phyloP scores from a whole-genome alignment of 305 asterid species.

The Fraxinus albicans region DNA sequence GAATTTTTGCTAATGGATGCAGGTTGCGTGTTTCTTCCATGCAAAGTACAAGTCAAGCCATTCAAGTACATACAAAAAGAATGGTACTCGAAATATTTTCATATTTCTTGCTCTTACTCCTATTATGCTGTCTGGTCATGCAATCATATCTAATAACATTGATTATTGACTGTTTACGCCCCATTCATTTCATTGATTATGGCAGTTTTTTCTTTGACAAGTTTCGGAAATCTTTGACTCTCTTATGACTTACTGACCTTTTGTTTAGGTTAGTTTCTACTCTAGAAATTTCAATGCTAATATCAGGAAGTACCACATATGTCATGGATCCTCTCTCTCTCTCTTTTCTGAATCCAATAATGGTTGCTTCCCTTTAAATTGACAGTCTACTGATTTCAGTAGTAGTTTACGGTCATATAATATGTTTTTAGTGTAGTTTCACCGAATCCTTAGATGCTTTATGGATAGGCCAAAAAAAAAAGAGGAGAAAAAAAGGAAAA shows the following conservation, averaged over 20 bases:
- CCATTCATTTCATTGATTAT: neutral
- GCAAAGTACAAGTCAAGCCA: slow-evolving; percentile 70
- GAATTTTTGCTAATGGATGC: slow-evolving; percentile 26
- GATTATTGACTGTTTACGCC: neutral
- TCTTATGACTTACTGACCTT: neutral
- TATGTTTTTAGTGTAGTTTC: neutral
- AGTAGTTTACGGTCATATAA: neutral
- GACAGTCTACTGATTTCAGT: neutral
- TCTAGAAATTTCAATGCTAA: neutral
- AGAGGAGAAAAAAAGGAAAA: neutral
- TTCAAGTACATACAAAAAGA: slow-evolving; percentile 70
- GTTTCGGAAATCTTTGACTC: neutral
- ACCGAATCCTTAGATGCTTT: neutral
- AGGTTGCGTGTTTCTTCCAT: slow-evolving; percentile 84
- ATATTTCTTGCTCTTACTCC: neutral
- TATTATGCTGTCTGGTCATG: neutral
- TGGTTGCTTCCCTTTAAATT: neutral
- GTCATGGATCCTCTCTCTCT: neutral
- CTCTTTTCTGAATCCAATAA: neutral
- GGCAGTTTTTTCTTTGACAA: neutral
- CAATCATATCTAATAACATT: neutral
- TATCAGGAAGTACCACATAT: neutral
- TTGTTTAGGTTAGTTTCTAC: slow-evolving; percentile 10
- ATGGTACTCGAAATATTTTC: slow-evolving; percentile 43
- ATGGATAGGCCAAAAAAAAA: neutral